These are phyloP conservation scores for Kuraishia molischiana DNA, from an alignment of 805 yeast genomes.

Conservation along the genomic window DNA sequence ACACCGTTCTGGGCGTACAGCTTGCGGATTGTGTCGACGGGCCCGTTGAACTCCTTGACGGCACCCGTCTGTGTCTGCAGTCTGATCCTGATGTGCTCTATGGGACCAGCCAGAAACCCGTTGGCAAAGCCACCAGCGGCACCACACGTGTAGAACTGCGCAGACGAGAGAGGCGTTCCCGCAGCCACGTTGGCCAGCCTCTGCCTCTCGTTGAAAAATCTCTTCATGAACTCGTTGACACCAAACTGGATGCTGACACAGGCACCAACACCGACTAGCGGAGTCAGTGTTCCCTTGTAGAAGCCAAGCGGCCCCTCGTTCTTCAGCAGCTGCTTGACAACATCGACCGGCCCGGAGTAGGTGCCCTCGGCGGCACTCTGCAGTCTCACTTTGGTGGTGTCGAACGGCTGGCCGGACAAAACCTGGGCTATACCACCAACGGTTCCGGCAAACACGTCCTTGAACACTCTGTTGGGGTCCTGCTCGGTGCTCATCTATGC, in stretches of 20 bases:
- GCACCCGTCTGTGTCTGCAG: slow-evolving; percentile 70
- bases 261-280: slow-evolving; percentile 93
- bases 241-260: slow-evolving; percentile 96
- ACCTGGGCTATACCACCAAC: slow-evolving; percentile 96
- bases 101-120: slow-evolving; percentile 84
- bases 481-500: too few relatives aligned
- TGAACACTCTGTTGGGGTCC: slow-evolving; percentile 37
- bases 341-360: slow-evolving; percentile 68
- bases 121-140: slow-evolving; percentile 89
- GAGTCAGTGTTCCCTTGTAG: slow-evolving; percentile 91
- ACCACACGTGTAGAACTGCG: slow-evolving; percentile 77
- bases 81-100: slow-evolving; percentile 90
- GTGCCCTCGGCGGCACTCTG: slow-evolving; percentile 80
- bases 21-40: slow-evolving; percentile 58
- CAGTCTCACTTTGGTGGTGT: slow-evolving; percentile 85
- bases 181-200: slow-evolving; percentile 23
- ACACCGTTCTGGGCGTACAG: slow-evolving; percentile 45
- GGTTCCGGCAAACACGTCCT: slow-evolving; percentile 86
- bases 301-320: slow-evolving; percentile 78
- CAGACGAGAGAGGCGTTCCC: slow-evolving; percentile 33
- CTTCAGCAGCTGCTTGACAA: slow-evolving; percentile 54
- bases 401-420: slow-evolving; percentile 92
- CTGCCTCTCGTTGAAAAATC: slow-evolving; percentile 45
- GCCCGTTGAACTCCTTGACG: slow-evolving; percentile 53
- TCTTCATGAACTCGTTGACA: slow-evolving; percentile 89